Evolutionary conservation across 805 yeast species (phyloP), one percentile per base, ranked within the genome.

Genomic region (Saccharomycopsis sp.): DNA sequence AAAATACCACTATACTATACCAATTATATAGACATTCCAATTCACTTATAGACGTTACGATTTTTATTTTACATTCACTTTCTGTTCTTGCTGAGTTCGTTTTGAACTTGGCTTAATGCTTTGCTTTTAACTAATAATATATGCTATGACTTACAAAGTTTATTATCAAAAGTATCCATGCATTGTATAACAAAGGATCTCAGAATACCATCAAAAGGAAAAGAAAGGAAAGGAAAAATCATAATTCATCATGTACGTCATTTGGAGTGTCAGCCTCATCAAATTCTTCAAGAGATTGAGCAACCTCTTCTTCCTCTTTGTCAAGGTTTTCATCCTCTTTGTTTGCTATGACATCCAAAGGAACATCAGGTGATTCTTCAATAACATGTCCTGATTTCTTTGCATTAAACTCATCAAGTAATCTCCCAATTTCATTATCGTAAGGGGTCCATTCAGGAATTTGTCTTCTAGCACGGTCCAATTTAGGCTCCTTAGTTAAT

Each of bases 391-490:
- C 20, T 34, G 52, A 35, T n/a, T 7, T 50, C 19, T 34, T 50
- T 47, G 49, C 25, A 3, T 58, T 53, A 15, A 66, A 64, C 38
- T 58, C 55, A 12, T 65, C 63, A 53, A 65, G 63, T 24, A 78
- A 60, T 0, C 61, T 60, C 1, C 72, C 64, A 22, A 87, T 78
- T 63, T 80, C 84, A 49, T 77, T 66, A 64, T 88, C 91, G 66
- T 87, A 87, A 15, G 64, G 74, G 0, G 70, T 71, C 96, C 96
- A 90, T 66, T 89, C 96, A 0, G 90, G 87, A 20, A 89, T 76
- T 66, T 85, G 86, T 62, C 96, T 74, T 63, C 84, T 76, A 0
- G 96, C 96, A 41, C 87, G 73, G 53, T 82, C 91, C 22, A 88
- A 71, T 66, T 89, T 89, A 20, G 87, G 85, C 66, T 89, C 96